Conservation (phyloP, 2,329 filamentous ascomycete species). For the Huntiella omanensis region DNA sequence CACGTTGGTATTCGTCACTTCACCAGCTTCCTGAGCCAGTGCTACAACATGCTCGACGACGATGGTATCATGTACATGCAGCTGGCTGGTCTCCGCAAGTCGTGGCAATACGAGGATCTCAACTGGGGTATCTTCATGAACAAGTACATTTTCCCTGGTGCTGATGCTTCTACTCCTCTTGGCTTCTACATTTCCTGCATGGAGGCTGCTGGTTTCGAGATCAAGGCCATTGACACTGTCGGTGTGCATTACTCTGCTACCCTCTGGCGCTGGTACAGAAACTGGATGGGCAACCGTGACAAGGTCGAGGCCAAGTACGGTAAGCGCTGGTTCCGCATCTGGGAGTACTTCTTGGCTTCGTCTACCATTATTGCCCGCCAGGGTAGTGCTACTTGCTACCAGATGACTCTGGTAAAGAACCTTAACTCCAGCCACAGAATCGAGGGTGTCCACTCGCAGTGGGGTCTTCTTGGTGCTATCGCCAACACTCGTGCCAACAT, state of each 20-base stretch:
- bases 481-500: slow-evolving; percentile 19
- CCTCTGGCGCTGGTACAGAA: slow-evolving; percentile 94
- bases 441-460: slow-evolving; percentile 53
- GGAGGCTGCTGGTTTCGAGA: slow-evolving; percentile 61
- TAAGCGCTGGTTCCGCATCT: slow-evolving; percentile 86
- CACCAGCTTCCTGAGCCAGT: slow-evolving; percentile 60
- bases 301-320: slow-evolving; percentile 94
- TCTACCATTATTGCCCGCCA: slow-evolving; percentile 72
- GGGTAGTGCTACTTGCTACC: slow-evolving; percentile 69
- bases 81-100: slow-evolving; percentile 80
- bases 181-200: slow-evolving; percentile 71
- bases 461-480: slow-evolving; percentile 44
- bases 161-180: slow-evolving; percentile 84
- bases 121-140: slow-evolving; percentile 99
- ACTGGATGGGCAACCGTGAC: slow-evolving; percentile 88
- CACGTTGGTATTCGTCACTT: slow-evolving; percentile 93
- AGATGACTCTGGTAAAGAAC: slow-evolving; percentile 77
- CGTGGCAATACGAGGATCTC: slow-evolving; percentile 95
- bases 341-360: slow-evolving; percentile 80
- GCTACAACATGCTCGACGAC: slow-evolving; percentile 89
- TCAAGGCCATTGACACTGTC: slow-evolving; percentile 82
- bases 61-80: slow-evolving; percentile 94
- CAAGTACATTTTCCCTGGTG: slow-evolving; percentile 96
- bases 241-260: slow-evolving; percentile 96
- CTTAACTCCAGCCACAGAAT: slow-evolving; percentile 71